These are phyloP conservation scores for Clohesyomyces aquaticus DNA, from an alignment of 495 filamentous ascomycete species.

Conservation along the genomic window DNA sequence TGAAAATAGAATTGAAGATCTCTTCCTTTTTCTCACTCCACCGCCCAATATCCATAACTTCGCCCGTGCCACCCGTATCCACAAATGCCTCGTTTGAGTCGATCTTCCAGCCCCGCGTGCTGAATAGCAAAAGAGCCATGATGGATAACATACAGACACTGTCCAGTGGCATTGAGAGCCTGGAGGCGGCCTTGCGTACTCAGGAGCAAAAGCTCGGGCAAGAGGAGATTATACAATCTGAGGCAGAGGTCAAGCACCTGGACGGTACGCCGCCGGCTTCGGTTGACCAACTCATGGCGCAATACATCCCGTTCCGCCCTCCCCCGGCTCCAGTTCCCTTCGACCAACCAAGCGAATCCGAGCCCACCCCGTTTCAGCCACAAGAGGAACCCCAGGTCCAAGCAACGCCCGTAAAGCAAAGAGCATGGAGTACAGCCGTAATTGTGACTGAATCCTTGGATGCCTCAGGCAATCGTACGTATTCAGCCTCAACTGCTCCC, in stretches of 20 bases:
- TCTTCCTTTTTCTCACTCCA: slow-evolving; percentile 96
- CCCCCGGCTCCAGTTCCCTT: slow-evolving; percentile 31
- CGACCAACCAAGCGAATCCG: slow-evolving; percentile 10
- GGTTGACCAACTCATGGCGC: slow-evolving; percentile 29
- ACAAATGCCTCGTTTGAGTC: slow-evolving; percentile 74
- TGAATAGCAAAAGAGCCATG: slow-evolving; percentile 49
- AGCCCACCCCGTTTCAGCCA: neutral
- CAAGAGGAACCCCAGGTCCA: slow-evolving; percentile 12
- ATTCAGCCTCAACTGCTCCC: slow-evolving; percentile 49
- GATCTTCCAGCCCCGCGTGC: slow-evolving; percentile 70
- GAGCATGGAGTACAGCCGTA: slow-evolving; percentile 76
- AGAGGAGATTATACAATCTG: slow-evolving; percentile 43
- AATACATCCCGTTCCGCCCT: slow-evolving; percentile 32
- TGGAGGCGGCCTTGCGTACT: slow-evolving; percentile 51
- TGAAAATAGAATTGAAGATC: slow-evolving; percentile 71
- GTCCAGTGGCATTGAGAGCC: slow-evolving; percentile 68
- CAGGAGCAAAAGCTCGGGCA: slow-evolving; percentile 46
- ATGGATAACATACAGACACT: slow-evolving; percentile 79
- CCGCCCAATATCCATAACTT: slow-evolving; percentile 86
- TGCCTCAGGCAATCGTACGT: slow-evolving; percentile 67
- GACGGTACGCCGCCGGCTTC: slow-evolving; percentile 31
- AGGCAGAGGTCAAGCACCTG: slow-evolving; percentile 29
- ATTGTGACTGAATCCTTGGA: slow-evolving; percentile 79
- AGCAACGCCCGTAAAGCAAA: slow-evolving; percentile 46
- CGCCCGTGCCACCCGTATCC: slow-evolving; percentile 71